phyloP scores from a whole-genome alignment of 768 basidiomycete genomes.

The Tylopilus cervinicoccineus region DNA sequence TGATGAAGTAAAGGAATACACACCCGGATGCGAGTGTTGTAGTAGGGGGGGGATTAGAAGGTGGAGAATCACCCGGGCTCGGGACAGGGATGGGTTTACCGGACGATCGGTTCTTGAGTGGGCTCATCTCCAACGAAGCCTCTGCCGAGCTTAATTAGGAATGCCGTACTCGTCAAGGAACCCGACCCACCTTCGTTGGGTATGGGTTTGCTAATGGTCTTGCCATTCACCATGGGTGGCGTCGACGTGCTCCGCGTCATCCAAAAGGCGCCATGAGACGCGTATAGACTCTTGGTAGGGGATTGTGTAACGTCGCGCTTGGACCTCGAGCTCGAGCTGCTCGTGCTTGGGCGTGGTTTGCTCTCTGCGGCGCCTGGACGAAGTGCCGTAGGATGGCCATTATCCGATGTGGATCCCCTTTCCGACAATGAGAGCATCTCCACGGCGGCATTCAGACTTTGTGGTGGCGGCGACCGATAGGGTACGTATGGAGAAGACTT shows the following conservation, averaged over 20 bases:
- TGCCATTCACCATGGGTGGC: constrained; percentile 51
- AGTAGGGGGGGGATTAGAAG: constrained; percentile 25
- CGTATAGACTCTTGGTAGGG: constrained; percentile 42
- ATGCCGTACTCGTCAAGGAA: background rate
- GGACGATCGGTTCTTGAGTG: constrained; percentile 60
- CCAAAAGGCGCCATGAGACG: constrained; percentile 32
- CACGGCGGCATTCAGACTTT: constrained; percentile 69
- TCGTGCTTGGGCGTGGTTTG: constrained; percentile 31
- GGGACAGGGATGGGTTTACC: constrained; percentile 63
- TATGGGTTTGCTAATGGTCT: constrained; percentile 65
- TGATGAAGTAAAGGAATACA: constrained; percentile 19
- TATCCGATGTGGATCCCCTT: constrained; percentile 27
- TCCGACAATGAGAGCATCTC: constrained; percentile 50
- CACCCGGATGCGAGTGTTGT: constrained; percentile 65
- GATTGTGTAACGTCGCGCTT: constrained; percentile 38
- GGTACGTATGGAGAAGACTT: constrained; percentile 56
- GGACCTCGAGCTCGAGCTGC: constrained; percentile 23
- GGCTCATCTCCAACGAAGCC: constrained; percentile 70
- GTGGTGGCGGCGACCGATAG: constrained; percentile 53
- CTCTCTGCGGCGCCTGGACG: constrained; percentile 18
- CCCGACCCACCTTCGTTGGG: constrained; percentile 57
- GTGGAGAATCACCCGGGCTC: constrained; percentile 28
- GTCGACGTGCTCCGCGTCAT: constrained; percentile 34
- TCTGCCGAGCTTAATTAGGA: constrained; percentile 32
- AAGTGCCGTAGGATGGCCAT: constrained; percentile 18